These are phyloP conservation scores for Diaporthe sp. DNA, from an alignment of 2,329 filamentous ascomycete species.

Conservation along the genomic window DNA sequence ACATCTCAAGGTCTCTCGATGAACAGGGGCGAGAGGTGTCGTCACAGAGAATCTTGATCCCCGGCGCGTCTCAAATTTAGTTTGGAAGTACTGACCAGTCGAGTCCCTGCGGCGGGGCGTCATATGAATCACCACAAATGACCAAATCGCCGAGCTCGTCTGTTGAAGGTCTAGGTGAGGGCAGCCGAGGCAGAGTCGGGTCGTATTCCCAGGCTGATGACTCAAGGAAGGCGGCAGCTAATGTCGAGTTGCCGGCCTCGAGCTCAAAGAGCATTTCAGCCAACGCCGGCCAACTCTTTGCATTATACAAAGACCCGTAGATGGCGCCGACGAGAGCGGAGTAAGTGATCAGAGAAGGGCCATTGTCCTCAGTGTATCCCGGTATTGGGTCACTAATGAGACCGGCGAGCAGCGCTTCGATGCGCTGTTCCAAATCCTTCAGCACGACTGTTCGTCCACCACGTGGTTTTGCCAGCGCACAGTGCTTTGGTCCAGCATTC, in stretches of 20 bases:
- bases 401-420: slow-evolving; percentile 50
- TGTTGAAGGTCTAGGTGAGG: slow-evolving; percentile 44
- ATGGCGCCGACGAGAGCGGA: slow-evolving; percentile 51
- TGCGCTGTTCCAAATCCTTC: slow-evolving; percentile 49
- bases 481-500: slow-evolving; percentile 57
- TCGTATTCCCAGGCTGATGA: slow-evolving; percentile 52
- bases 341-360: slow-evolving; percentile 58
- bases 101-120: slow-evolving; percentile 53
- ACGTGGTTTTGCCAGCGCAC: slow-evolving; percentile 52
- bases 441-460: slow-evolving; percentile 46
- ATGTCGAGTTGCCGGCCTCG: slow-evolving; percentile 56
- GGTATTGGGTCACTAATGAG: slow-evolving; percentile 51
- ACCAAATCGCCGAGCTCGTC: slow-evolving; percentile 54
- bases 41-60: background rate
- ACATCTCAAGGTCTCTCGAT: background rate
- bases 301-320: slow-evolving; percentile 56
- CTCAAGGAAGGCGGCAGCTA: slow-evolving; percentile 53
- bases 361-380: slow-evolving; percentile 50
- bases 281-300: slow-evolving; percentile 53
- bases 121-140: slow-evolving; percentile 58
- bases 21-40: too few species aligned
- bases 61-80: background rate
- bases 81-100: slow-evolving; percentile 17
- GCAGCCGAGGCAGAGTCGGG: slow-evolving; percentile 46
- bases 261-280: slow-evolving; percentile 56